Base-by-base conservation (phyloP, 306 rosid genomes). In the Abrus pulchellus region DNA sequence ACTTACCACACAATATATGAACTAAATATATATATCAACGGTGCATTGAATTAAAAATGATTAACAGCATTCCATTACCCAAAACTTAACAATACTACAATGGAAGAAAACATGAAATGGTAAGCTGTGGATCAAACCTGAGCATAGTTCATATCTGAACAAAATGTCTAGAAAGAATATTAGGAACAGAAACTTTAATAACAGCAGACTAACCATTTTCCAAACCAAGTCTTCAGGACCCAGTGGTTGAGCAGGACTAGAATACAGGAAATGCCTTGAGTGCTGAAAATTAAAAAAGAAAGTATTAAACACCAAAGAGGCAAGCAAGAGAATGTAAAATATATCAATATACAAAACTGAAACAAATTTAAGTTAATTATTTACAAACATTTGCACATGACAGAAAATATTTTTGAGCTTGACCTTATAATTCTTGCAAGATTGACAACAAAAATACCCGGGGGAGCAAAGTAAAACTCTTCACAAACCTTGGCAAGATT, bases 201-300 rank as follows among this genome's bases (percentile, higher is more conserved):
- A 45, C 55, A 68, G 78, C 48, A 55, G 76, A 79, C 93, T 48
- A 85, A 95, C 99, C 99, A 95, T 93, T 91, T 88, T 91, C 99
- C 99, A 95, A 74, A 78, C 93, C 89, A 95, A 85, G 86, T 95
- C 98, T 91, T 93, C 99, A 12, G 98, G 93, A 82, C 99, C 99
- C 92, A 95, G 76, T 1, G 94, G 94, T 86, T 88, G 97, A 79
- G 99, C 97, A 40, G 99, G 99, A 85, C 84, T 89, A 52, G 98
- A 93, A 78, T 86, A 95, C 68, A 95, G 72, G 84, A 95, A 93
- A 86, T 95, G 98, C 82, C 93, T 91, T 0, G 98, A 89, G 79
- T 88, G 90, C 99, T 95, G 90, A 62, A 84, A 85, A 43, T 72
- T 20, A 33, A 57, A 62, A 57, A 73, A 36, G 63, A 78, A 7